A percentile compares a stretch with the other conserved stretches of the same genome.
phyloP scores from a whole-genome alignment of 2,329 filamentous ascomycete species.

The Colletotrichum theobromicola region DNA sequence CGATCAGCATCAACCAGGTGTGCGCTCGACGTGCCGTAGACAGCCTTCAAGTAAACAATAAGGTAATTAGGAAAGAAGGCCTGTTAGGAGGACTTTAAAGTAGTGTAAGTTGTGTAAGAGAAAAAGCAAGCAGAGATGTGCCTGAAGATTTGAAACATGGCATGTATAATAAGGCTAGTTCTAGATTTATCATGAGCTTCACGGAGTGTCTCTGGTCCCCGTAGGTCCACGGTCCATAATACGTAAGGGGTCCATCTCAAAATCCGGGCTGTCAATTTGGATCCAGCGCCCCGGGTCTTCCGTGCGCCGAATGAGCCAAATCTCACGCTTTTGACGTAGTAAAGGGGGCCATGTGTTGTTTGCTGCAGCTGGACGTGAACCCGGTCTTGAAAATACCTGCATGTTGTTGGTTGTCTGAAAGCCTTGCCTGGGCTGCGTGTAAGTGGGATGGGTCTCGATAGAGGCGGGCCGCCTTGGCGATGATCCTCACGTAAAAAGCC shows the following conservation, averaged over 20 bases:
- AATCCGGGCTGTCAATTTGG: conserved; percentile 3
- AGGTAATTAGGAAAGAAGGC: not conserved
- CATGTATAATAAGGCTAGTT: not conserved
- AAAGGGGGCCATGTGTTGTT: not conserved
- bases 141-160: not conserved
- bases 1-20: conserved; percentile 17
- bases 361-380: not conserved
- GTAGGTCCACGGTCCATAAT: not conserved
- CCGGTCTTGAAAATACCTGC: not conserved
- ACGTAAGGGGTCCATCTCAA: conserved; percentile 18
- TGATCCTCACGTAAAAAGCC: not conserved
- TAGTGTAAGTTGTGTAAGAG: not conserved
- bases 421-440: not conserved
- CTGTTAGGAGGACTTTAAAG: not conserved
- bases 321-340: not conserved
- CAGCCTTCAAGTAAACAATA: not conserved
- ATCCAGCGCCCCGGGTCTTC: conserved; percentile 11
- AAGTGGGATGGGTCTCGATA: conserved; percentile 4
- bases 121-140: not conserved
- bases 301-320: not conserved
- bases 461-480: conserved; percentile 7
- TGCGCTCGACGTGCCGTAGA: not conserved
- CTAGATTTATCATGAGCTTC: conserved; percentile 9
- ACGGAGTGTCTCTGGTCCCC: conserved; percentile 5
- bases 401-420: not conserved